phyloP scores from a whole-genome alignment of 2,329 filamentous ascomycete species.

The Aureobasidium sp. region DNA sequence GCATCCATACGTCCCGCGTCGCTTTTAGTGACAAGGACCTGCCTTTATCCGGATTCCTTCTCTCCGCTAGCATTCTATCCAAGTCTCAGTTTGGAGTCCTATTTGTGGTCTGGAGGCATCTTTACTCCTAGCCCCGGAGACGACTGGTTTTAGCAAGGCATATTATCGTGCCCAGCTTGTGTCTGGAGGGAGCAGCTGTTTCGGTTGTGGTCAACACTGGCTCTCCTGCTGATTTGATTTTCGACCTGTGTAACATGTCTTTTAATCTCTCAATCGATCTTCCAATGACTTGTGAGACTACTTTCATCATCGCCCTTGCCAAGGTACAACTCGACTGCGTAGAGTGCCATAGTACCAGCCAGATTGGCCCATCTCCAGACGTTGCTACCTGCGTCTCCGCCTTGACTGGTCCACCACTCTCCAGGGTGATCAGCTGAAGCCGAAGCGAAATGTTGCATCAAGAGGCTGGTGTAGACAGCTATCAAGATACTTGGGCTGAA shows the following conservation, averaged over 20 bases:
- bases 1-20: not conserved
- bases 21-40: not conserved
- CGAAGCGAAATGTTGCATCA: constrained; percentile 91
- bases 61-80: not conserved
- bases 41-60: not conserved
- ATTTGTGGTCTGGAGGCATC: not conserved
- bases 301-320: constrained; percentile 73
- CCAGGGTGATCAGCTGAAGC: constrained; percentile 49
- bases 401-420: constrained; percentile 77
- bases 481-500: constrained; percentile 93
- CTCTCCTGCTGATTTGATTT: not conserved
- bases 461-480: constrained; percentile 87
- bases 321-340: constrained; percentile 82
- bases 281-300: constrained; percentile 74
- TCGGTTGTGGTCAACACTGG: not conserved
- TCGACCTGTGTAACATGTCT: not conserved
- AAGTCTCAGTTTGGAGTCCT: not conserved
- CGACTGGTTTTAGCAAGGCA: not conserved
- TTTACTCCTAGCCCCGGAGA: not conserved
- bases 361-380: constrained; percentile 93
- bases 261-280: constrained; percentile 60
- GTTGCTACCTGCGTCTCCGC: constrained; percentile 74
- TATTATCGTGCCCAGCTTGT: not conserved
- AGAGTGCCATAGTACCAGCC: constrained; percentile 78
- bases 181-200: not conserved